phyloP scores from a whole-genome alignment of 2,329 filamentous ascomycete species.

The Stagonosporopsis tanaceti region DNA sequence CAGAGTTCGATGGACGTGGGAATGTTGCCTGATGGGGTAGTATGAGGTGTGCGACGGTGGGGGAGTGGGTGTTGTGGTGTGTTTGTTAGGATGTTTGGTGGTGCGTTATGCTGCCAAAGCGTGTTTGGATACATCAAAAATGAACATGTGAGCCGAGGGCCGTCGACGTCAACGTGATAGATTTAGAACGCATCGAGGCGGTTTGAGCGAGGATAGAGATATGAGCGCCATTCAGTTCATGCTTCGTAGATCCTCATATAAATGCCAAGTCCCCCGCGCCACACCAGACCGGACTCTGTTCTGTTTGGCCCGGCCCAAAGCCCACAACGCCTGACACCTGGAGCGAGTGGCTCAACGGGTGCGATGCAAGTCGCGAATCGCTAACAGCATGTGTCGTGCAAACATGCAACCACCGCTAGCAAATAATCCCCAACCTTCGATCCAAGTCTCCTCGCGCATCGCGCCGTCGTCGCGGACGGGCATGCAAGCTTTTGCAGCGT shows the following conservation, averaged over 20 bases:
- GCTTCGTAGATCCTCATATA: slow-evolving; percentile 3
- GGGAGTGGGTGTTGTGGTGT: not conserved
- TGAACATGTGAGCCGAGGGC: too few relatives aligned
- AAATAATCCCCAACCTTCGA: not conserved
- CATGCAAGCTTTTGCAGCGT: slow-evolving; percentile 46
- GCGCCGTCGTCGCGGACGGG: not conserved
- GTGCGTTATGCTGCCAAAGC: too few relatives aligned
- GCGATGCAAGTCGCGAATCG: slow-evolving; percentile 21
- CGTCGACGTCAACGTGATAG: too few relatives aligned
- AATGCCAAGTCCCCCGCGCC: slow-evolving; percentile 1
- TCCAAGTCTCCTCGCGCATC: not conserved
- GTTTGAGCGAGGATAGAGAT: too few relatives aligned
- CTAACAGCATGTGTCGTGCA: slow-evolving; percentile 14
- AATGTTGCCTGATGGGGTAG: not conserved
- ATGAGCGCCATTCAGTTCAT: not conserved
- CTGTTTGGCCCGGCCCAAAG: slow-evolving; percentile 2
- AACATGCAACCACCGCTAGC: not conserved
- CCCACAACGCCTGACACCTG: slow-evolving; percentile 21
- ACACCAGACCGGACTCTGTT: not conserved
- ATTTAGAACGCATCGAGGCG: too few relatives aligned
- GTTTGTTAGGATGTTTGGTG: too few relatives aligned
- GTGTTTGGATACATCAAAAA: too few relatives aligned
- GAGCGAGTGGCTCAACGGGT: slow-evolving; percentile 20
- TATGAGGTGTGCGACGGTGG: not conserved
- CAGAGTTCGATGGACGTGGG: not conserved